These are phyloP conservation scores for Suillus fuscotomentosus DNA, from an alignment of 768 basidiomycete genomes.

Conservation along the genomic window DNA sequence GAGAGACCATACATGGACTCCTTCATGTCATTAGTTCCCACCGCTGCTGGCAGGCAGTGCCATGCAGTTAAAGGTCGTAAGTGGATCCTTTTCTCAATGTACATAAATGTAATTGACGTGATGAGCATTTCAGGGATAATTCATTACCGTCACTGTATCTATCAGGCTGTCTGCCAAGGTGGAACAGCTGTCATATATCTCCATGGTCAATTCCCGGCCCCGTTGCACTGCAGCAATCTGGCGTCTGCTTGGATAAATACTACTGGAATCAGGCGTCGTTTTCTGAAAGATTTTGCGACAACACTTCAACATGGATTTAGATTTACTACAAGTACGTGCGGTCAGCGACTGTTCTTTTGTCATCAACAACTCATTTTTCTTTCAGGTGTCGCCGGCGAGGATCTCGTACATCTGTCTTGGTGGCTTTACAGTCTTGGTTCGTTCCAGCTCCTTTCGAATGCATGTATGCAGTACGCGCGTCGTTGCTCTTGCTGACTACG, in stretches of 20 bases:
- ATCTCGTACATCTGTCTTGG: constrained; percentile 65
- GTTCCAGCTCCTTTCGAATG: constrained; percentile 10
- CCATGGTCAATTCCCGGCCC: neutral
- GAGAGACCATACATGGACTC: no score
- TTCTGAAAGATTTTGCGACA: neutral
- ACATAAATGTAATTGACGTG: neutral
- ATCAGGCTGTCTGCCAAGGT: neutral
- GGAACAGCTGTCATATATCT: neutral
- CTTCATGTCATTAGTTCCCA: neutral
- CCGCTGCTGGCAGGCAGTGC: neutral
- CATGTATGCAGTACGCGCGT: no score
- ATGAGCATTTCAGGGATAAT: neutral
- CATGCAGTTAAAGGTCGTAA: neutral
- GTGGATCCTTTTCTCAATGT: neutral
- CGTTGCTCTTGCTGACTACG: neutral
- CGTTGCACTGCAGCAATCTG: neutral
- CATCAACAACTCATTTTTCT: constrained; percentile 21
- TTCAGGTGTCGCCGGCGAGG: constrained; percentile 50
- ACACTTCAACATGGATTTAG: constrained; percentile 15
- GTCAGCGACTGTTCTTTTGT: neutral
- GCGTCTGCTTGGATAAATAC: neutral
- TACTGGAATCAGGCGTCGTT: neutral
- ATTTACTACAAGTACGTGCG: constrained; percentile 25
- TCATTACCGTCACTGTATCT: neutral
- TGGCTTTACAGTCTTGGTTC: constrained; percentile 49